These are phyloP conservation scores for Aureobasidium musti DNA, from an alignment of 2,329 filamentous ascomycete genomes.

Conservation along the genomic window DNA sequence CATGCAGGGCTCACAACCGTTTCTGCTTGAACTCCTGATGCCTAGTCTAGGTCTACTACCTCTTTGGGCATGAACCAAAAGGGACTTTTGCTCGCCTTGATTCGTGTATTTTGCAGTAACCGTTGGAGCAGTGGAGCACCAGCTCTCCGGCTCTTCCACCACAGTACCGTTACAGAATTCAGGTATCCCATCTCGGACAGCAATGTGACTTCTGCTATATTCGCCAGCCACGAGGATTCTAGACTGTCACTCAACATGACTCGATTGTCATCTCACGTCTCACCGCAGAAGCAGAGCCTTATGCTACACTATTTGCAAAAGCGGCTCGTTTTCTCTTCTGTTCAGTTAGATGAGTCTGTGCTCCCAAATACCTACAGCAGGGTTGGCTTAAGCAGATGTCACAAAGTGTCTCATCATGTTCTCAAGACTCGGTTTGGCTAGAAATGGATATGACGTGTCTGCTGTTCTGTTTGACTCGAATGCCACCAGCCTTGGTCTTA, in stretches of 20 bases:
- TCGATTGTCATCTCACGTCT: background rate
- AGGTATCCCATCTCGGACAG: background rate
- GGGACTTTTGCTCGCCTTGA: background rate
- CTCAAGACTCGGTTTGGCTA: background rate
- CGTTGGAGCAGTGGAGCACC: background rate
- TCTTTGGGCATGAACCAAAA: background rate
- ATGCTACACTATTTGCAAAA: background rate
- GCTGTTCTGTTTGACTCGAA: background rate
- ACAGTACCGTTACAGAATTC: background rate
- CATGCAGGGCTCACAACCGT: conserved; percentile 1
- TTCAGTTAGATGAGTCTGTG: background rate
- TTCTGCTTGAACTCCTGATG: background rate
- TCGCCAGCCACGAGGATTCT: background rate
- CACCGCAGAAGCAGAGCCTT: background rate
- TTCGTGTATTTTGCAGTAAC: background rate
- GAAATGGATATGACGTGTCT: background rate
- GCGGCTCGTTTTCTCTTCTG: background rate
- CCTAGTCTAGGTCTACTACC: background rate
- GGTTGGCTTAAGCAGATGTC: background rate
- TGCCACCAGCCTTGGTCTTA: too few species aligned
- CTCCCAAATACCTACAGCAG: background rate
- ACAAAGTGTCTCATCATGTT: background rate
- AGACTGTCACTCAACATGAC: background rate
- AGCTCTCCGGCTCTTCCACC: background rate
- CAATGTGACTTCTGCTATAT: background rate